These are phyloP conservation scores for Drechslerella coelobrocha DNA, from an alignment of 2,329 filamentous ascomycete species.

Conservation along the genomic window DNA sequence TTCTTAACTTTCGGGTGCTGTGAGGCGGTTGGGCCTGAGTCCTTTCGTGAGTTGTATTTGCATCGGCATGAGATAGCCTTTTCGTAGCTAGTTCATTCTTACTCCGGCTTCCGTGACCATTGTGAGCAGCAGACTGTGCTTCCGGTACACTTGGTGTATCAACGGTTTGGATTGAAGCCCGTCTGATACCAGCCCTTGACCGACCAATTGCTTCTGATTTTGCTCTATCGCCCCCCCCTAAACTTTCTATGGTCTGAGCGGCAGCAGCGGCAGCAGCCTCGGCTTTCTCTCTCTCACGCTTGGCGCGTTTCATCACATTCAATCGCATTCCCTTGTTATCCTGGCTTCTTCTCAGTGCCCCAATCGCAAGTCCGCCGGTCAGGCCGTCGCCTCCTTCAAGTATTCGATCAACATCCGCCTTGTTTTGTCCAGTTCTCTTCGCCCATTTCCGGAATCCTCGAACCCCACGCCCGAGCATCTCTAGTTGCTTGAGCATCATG, in stretches of 20 bases:
- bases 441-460: slow-evolving; percentile 48
- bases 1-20: slow-evolving; percentile 57
- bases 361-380: slow-evolving; percentile 26
- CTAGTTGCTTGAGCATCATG: slow-evolving; percentile 81
- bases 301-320: slow-evolving; percentile 74
- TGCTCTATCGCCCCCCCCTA: neutral
- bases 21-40: slow-evolving; percentile 9
- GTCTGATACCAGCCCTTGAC: slow-evolving; percentile 24
- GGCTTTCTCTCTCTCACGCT: slow-evolving; percentile 47
- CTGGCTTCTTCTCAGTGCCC: slow-evolving; percentile 63
- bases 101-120: neutral
- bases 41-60: neutral
- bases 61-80: slow-evolving; percentile 11
- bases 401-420: slow-evolving; percentile 34
- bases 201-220: slow-evolving; percentile 6
- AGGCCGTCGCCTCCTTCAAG: slow-evolving; percentile 26
- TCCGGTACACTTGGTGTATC: neutral
- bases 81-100: slow-evolving; percentile 9
- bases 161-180: slow-evolving; percentile 21
- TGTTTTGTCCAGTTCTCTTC: slow-evolving; percentile 39
- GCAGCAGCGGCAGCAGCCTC: slow-evolving; percentile 42
- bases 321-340: slow-evolving; percentile 71
- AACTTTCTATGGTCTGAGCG: slow-evolving; percentile 14
- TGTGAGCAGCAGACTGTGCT: neutral
- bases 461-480: slow-evolving; percentile 71